Percentiles rank a stretch among this genome's conserved stretches.
These are phyloP conservation scores for Pyronema omphalodes DNA, from an alignment of 495 filamentous ascomycete species.

Conservation along the genomic window DNA sequence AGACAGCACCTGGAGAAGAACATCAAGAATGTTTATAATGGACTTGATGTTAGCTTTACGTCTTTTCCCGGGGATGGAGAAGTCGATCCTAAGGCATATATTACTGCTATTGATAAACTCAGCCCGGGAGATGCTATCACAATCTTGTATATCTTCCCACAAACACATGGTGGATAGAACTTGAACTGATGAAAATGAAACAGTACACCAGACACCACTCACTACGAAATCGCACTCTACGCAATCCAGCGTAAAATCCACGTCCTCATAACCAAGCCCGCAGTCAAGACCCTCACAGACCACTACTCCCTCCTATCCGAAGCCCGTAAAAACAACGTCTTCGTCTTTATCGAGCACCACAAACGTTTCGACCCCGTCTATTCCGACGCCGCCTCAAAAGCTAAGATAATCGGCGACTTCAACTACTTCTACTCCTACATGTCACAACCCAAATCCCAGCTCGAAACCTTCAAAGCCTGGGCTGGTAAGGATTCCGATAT, in stretches of 20 bases:
- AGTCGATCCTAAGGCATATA: constrained; percentile 67
- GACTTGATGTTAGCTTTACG: constrained; percentile 62
- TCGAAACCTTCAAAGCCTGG: constrained; percentile 95
- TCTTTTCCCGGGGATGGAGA: constrained; percentile 59
- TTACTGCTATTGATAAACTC: constrained; percentile 70
- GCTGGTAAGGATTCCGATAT: constrained; percentile 82
- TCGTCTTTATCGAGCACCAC: constrained; percentile 91
- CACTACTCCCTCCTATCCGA: constrained; percentile 57
- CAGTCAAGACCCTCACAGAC: constrained; percentile 62
- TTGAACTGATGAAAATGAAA: neutral
- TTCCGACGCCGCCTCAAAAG: constrained; percentile 62
- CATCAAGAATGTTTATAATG: constrained; percentile 73
- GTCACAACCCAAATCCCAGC: constrained; percentile 80
- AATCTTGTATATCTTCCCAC: constrained; percentile 39
- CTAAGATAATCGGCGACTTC: constrained; percentile 64
- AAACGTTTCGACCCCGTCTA: constrained; percentile 91
- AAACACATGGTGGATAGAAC: neutral
- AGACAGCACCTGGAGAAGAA: constrained; percentile 76
- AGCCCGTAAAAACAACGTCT: constrained; percentile 56
- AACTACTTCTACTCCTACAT: constrained; percentile 98
- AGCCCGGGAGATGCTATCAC: constrained; percentile 75
- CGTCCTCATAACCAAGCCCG: constrained; percentile 90
- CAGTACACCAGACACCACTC: constrained; percentile 71
- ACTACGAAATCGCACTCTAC: constrained; percentile 87
- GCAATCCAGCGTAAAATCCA: constrained; percentile 74